Evolutionary conservation across 805 yeast genomes (phyloP), one percentile per base, ranked within the genome.

Genomic region (Myxozyma melibiosi): DNA sequence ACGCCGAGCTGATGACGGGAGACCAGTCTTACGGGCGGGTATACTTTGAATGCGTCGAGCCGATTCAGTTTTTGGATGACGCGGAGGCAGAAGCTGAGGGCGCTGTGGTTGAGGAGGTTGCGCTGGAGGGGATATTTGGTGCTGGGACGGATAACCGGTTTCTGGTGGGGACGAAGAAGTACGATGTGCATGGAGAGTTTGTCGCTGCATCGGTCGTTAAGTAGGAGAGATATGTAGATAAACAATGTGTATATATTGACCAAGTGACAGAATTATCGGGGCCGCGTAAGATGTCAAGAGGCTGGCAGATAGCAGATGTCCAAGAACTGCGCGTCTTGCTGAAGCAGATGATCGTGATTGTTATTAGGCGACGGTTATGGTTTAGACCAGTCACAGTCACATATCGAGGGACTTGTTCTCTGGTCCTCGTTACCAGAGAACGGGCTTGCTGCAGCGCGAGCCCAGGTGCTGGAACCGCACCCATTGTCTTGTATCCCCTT

Each of bases 181-280:
- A 43, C 18, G 63, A 59, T 31, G 63, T 59, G 39, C 54, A 57
- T 27, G 63, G 63, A 2, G 63, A 59, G 57, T 62, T 50, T 42
- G 58, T 60, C 20, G 47, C 41, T 5, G 64, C 62, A 11, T 43
- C 54, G 13, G 50, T 55, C n/a, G 44, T n/a, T 27, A 20, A 42
- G 20, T 28, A 38, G n/a, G 27, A 9, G 27, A 28, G 38, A 18
- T 13, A 16, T 6, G 13, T 25, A 22, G 9, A 28, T 14, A n/a
- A n/a, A n/a, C 38, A 27, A 24, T 14, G 3, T 9, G 31, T 18
- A 39, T 28, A 28, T 31, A 6, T 28, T 11, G 13, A n/a, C 20
- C 35, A 18, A 27, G 16, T 18, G 34, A 24, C 7, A 22, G 9
- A 8, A 16, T 20, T 22, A 31, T 24, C n/a, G n/a, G n/a, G n/a